Evolutionary conservation across 2,329 filamentous ascomycete genomes (phyloP).

Genomic region (Ascochyta clinopodiicola): DNA sequence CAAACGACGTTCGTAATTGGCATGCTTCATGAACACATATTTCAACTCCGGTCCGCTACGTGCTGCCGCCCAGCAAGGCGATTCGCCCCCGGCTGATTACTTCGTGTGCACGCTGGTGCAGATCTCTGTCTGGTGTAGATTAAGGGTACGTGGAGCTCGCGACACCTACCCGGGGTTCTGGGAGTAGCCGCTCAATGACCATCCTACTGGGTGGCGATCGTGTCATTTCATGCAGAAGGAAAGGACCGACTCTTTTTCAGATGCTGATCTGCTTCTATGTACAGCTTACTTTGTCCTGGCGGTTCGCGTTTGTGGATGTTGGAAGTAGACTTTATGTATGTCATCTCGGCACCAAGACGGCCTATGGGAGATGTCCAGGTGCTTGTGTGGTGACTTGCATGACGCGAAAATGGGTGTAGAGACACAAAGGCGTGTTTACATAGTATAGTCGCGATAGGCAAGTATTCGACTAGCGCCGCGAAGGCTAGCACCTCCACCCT

Average conservation of each 20-base stretch:
- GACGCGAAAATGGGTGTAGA: background rate
- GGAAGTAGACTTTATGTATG: background rate
- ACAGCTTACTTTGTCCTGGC: background rate
- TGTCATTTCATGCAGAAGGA: background rate
- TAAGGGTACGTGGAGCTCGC: conserved; percentile 1
- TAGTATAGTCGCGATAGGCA: background rate
- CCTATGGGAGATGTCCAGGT: too few relatives aligned
- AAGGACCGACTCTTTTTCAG: background rate
- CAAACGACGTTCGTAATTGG: background rate
- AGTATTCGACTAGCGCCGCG: background rate
- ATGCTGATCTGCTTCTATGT: background rate
- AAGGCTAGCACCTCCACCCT: background rate
- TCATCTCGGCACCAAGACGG: too few relatives aligned
- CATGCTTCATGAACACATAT: background rate
- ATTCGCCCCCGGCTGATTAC: background rate
- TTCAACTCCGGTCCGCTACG: background rate
- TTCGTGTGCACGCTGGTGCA: background rate
- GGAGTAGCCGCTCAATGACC: background rate
- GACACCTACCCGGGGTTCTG: background rate
- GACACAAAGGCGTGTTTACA: background rate
- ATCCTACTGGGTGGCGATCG: conserved; percentile 5
- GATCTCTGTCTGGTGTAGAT: conserved; percentile 9
- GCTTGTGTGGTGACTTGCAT: background rate
- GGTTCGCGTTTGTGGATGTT: background rate
- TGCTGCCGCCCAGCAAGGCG: background rate